A percentile compares a stretch with the other conserved stretches of the same genome.
phyloP scores from a whole-genome alignment of 306 rosid genomes.

The Citrullus amarus region DNA sequence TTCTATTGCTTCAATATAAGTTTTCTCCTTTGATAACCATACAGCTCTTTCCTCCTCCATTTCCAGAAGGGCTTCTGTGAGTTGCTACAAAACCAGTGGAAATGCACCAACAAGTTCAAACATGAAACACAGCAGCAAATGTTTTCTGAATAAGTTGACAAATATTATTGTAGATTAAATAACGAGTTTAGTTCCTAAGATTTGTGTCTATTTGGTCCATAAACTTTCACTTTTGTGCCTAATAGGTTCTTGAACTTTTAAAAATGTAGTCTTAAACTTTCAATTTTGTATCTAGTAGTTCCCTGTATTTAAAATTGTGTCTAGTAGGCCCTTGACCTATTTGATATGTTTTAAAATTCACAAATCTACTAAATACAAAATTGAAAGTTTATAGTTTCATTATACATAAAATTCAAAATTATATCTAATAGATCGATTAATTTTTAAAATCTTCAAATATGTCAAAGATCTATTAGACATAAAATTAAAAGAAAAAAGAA shows the following conservation, averaged over 20 bases:
- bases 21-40: constrained; percentile 74
- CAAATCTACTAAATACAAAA: too few relatives aligned
- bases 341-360: too few relatives aligned
- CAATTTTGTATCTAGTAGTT: too few relatives aligned
- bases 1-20: constrained; percentile 50
- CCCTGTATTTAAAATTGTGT: too few relatives aligned
- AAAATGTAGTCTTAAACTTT: too few relatives aligned
- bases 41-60: constrained; percentile 89
- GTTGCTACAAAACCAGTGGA: constrained; percentile 48
- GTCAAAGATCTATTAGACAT: background rate
- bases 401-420: background rate
- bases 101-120: background rate
- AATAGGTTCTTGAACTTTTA: too few relatives aligned
- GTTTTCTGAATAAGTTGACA: background rate
- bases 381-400: background rate
- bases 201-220: too few relatives aligned
- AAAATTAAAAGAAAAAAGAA: too few relatives aligned
- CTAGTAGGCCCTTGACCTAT: too few relatives aligned
- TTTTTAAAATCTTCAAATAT: too few relatives aligned
- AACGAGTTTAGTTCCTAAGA: too few relatives aligned
- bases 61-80: constrained; percentile 75
- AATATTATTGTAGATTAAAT: background rate
- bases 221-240: too few relatives aligned
- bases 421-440: background rate
- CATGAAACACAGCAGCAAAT: background rate